Evolutionary conservation across 2,329 filamentous ascomycete genomes (phyloP), one percentile per base, ranked within the genome.

Genomic region (Colletotrichum sp.): DNA sequence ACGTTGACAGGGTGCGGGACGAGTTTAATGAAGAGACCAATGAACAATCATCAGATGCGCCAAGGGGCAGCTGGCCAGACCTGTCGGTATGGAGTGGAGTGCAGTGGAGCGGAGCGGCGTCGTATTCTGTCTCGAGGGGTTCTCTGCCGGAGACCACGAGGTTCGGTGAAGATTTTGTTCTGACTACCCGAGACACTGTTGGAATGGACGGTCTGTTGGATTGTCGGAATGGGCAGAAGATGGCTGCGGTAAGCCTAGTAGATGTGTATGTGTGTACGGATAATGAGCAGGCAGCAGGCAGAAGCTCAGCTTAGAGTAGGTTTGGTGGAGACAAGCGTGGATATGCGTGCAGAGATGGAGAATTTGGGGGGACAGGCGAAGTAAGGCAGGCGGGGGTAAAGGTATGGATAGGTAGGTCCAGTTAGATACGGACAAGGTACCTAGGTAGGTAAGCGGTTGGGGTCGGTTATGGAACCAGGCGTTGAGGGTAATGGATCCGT

Each of bases 1-100:
- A 65, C 64, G 74, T 32, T 65, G 64, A 65, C 65, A 44, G 59
- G 34, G 36, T 74, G 71, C 24, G 30, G 49, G 64, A 73, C 65
- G 30, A 60, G 74, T 76, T 69, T 69, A 65, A 76, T 18, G 64
- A 52, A 13, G 63, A 76, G 21, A n/a, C 64, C 64, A 74, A 74
- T 69, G 49, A 73, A 76, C 26, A 60, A 65, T 13, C 70, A 69
- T 62, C 32, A 52, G 49, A 36, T 59, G 57, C 34, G 34, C 64
- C 63, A 59, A 52, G 21, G 28, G 28, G 26, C 16, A 52, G 34
- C 34, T 28, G 26, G 70, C 39, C 34, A 65, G 65, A 9, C 26
- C 21, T 30, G n/a, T 49, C 36, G 67, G 55, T 30, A 30, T 49
- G 36, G 44, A 12, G 44, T 49, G 44, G 18, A 44, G 39, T 44